A percentile compares a stretch with the other conserved stretches of the same genome.
phyloP scores from a whole-genome alignment of 2,329 filamentous ascomycete genomes.

The Fusarium equiseti region DNA sequence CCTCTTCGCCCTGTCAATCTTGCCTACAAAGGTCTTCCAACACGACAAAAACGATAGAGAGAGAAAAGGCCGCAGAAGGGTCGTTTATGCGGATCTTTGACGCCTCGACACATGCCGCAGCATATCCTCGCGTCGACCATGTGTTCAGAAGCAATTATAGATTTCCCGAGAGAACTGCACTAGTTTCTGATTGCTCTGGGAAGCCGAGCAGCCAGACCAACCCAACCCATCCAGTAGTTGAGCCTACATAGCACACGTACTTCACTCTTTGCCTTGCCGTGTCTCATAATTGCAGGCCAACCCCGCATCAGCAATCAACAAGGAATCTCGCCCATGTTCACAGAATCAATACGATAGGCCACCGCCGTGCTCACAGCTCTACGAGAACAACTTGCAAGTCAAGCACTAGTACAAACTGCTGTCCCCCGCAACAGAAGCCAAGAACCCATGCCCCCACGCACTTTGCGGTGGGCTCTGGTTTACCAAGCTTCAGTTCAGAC shows the following conservation, averaged over 20 bases:
- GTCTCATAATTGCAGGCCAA: slow-evolving; percentile 29
- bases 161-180: slow-evolving; percentile 49
- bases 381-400: neutral
- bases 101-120: slow-evolving; percentile 15
- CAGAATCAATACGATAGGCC: slow-evolving; percentile 3
- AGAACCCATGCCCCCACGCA: slow-evolving; percentile 26
- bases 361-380: neutral
- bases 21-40: neutral
- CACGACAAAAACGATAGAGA: neutral
- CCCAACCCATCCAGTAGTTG: slow-evolving; percentile 26
- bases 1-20: slow-evolving; percentile 24
- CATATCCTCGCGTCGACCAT: slow-evolving; percentile 26
- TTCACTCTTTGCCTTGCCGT: slow-evolving; percentile 17
- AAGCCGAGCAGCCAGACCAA: slow-evolving; percentile 1
- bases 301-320: slow-evolving; percentile 37
- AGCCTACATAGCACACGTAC: slow-evolving; percentile 4
- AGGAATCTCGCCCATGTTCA: slow-evolving; percentile 12
- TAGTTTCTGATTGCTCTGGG: slow-evolving; percentile 34
- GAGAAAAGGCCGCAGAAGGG: neutral
- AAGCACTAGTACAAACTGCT: neutral
- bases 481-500: neutral
- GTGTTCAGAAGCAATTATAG: slow-evolving; percentile 50
- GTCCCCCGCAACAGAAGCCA: slow-evolving; percentile 4
- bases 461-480: neutral
- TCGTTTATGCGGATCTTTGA: slow-evolving; percentile 25